A percentile compares a stretch with the other conserved stretches of the same genome.
Conservation (phyloP, 2,329 filamentous ascomycete species). For the Shiraia sp. region DNA sequence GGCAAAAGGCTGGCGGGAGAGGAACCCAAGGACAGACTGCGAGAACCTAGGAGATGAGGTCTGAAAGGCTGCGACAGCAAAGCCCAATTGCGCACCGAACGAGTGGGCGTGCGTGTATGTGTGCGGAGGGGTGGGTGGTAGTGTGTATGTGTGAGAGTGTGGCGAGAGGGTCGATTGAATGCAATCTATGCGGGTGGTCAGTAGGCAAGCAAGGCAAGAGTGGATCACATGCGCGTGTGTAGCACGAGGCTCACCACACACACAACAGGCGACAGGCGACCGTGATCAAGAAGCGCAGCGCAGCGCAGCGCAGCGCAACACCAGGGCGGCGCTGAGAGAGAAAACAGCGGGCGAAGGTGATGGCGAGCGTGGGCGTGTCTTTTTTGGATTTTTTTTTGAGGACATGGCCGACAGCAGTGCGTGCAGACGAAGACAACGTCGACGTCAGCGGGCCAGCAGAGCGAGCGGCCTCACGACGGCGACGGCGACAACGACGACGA, state of each 20-base stretch:
- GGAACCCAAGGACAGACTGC: conserved; percentile 6
- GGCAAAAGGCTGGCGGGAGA: conserved; percentile 21
- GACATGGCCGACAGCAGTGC: conserved; percentile 9
- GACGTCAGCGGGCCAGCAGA: conserved; percentile 20
- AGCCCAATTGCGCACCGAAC: conserved; percentile 35
- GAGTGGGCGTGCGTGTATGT: conserved; percentile 12
- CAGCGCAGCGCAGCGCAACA: no score
- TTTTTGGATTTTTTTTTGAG: background rate
- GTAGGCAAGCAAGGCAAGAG: conserved; percentile 15
- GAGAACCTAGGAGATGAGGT: conserved; percentile 24
- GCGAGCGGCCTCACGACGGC: background rate
- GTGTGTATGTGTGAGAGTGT: conserved; percentile 32
- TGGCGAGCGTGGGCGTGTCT: background rate
- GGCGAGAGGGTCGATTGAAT: conserved; percentile 32
- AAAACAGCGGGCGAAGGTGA: background rate
- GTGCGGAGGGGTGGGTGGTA: conserved; percentile 24
- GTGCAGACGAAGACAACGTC: conserved; percentile 16
- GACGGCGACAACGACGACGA: background rate
- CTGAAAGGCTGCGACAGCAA: conserved; percentile 38
- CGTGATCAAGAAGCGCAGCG: conserved; percentile 3
- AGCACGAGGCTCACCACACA: conserved; percentile 29
- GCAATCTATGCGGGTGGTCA: conserved; percentile 36
- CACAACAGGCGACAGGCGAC: conserved; percentile 1
- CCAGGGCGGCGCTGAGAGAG: background rate
- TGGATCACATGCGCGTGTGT: conserved; percentile 38